These are phyloP conservation scores for Fraxinus americana DNA, from an alignment of 257 asterid species.

Conservation along the genomic window DNA sequence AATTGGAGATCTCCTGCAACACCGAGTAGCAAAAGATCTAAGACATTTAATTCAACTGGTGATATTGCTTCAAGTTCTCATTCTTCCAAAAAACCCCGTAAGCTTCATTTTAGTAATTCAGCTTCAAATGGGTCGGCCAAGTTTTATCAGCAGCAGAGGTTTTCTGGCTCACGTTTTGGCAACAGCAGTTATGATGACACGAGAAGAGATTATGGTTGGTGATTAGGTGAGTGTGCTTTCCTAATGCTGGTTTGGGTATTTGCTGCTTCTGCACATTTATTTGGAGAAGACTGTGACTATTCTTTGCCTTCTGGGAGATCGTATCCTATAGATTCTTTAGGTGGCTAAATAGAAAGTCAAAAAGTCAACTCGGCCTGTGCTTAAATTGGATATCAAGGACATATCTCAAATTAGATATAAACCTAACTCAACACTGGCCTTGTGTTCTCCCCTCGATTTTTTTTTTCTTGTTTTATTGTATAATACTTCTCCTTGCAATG, in stretches of 20 bases:
- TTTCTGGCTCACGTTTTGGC: constrained; percentile 59
- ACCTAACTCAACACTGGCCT: background rate
- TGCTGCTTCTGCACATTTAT: background rate
- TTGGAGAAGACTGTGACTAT: background rate
- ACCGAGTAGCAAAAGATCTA: constrained; percentile 42
- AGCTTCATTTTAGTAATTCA: constrained; percentile 35
- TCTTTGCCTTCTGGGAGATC: background rate
- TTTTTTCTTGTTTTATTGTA: background rate
- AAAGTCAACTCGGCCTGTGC: background rate
- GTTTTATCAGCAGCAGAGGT: constrained; percentile 38
- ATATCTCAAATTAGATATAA: background rate
- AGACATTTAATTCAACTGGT: constrained; percentile 28
- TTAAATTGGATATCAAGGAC: background rate
- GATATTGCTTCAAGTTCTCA: constrained; percentile 45
- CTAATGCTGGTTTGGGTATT: background rate
- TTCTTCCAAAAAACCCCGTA: constrained; percentile 39
- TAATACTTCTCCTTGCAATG: background rate
- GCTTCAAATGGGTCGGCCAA: constrained; percentile 38
- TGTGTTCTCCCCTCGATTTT: background rate
- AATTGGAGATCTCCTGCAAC: constrained; percentile 66
- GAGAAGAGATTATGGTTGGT: constrained; percentile 52
- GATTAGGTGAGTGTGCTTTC: constrained; percentile 24
- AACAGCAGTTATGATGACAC: constrained; percentile 37
- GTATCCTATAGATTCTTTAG: background rate
- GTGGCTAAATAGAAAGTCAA: background rate